Evolutionary conservation across 1,284 basidiomycete species (phyloP), one percentile per base, ranked within the genome.

Genomic region (Meripilus lineatus): DNA sequence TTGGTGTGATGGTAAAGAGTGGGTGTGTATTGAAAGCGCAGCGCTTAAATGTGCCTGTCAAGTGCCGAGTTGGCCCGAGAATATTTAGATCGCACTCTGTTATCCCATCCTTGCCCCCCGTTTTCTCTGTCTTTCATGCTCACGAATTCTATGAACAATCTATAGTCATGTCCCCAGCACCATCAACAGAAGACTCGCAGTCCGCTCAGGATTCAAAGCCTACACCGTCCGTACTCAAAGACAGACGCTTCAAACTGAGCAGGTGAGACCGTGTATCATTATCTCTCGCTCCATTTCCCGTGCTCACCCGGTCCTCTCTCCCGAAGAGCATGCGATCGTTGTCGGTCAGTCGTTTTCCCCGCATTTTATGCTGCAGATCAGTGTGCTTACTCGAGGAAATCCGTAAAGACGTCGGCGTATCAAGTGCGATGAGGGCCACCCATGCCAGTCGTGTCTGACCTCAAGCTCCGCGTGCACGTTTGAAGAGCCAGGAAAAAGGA

Each of bases 371-470:
- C 20, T 22, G 28, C 24, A 36, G 15, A 25, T 28, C 28, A 17
- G 26, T 33, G 17, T 39, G 20, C 48, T 49, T n/a, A 46, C 34
- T 6, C 28, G n/a, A 8, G 28, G 28, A 10, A 30, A 35, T 17
- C 24, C 17, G 38, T n/a, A 33, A 54, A 87, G 86, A 25, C 81
- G 85, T 46, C 70, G 85, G 55, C 69, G 86, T 55, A 89, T 89
- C 60, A 86, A 87, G 56, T 89, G 86, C 59, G 87, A 89, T 55
- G 87, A 89, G 59, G 87, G 86, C 0, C 85, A 88, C 54, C 87
- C 86, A 32, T 89, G 86, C 59, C 85, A 89, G 65, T 85, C 86
- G 8, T 89, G 86, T 62, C 63, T 88, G 17, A 79, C 82, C 4
- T 84, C 86, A 14, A 84, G 74, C 54, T 87, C 86, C 3, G 66